Conservation (phyloP, 805 yeast species). For the Kurtzmaniella fragi region DNA sequence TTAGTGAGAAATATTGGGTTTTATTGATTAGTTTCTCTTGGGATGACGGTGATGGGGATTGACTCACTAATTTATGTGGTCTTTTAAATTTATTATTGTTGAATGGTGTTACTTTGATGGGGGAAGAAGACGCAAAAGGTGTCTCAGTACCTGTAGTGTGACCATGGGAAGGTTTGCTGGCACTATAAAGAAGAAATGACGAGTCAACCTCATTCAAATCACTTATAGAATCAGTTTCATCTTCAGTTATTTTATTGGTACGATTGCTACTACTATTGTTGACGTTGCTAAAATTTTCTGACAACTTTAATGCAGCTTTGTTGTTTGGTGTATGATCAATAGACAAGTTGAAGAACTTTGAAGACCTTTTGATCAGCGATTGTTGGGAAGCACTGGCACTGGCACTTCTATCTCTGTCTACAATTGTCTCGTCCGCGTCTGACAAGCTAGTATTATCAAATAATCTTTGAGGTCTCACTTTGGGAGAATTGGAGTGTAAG, state of each 20-base stretch:
- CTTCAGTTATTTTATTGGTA: slow-evolving; percentile 7
- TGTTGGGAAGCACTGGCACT: slow-evolving; percentile 10
- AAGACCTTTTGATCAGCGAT: slow-evolving; percentile 34
- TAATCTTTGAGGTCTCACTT: neutral
- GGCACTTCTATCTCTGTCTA: slow-evolving; percentile 4
- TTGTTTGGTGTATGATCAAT: slow-evolving; percentile 20
- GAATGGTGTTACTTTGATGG: slow-evolving; percentile 9
- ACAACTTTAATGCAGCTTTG: slow-evolving; percentile 1
- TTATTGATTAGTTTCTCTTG: slow-evolving; percentile 6
- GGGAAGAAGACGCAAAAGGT: slow-evolving; percentile 10
- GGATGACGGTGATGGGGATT: slow-evolving; percentile 37
- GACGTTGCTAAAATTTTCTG: neutral
- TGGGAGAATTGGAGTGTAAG: slow-evolving; percentile 1
- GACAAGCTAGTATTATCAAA: slow-evolving; percentile 1
- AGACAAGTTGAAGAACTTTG: slow-evolving; percentile 37
- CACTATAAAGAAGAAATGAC: slow-evolving; percentile 6
- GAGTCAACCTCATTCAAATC: slow-evolving; percentile 23
- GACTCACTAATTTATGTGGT: slow-evolving; percentile 40
- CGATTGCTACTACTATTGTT: no score
- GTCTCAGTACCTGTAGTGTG: slow-evolving; percentile 4
- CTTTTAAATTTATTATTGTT: slow-evolving; percentile 33
- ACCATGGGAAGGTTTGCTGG: slow-evolving; percentile 7
- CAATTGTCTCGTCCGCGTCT: slow-evolving; percentile 6
- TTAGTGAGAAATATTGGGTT: neutral
- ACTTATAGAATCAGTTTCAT: slow-evolving; percentile 16